These are phyloP conservation scores for Mycena metata DNA, from an alignment of 768 basidiomycete genomes.

Conservation along the genomic window DNA sequence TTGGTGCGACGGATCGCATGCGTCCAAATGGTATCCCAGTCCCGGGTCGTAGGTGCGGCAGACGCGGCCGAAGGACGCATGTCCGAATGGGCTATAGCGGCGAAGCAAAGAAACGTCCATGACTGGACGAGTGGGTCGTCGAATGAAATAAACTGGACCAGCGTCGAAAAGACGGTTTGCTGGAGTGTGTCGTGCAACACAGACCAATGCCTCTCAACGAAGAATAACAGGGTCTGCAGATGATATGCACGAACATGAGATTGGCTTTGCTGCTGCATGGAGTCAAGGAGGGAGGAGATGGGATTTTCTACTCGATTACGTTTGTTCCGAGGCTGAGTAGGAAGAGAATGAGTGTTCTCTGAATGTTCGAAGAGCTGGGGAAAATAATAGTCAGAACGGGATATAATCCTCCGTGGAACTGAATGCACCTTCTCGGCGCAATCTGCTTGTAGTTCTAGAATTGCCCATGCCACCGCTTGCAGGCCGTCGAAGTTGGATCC, in stretches of 20 bases:
- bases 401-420: neutral
- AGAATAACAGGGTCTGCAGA: conserved; percentile 86
- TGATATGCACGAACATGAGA: conserved; percentile 58
- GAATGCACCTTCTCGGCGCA: conserved; percentile 72
- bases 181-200: conserved; percentile 71
- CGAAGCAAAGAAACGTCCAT: conserved; percentile 88
- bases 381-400: conserved; percentile 25
- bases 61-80: conserved; percentile 30
- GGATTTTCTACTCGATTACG: conserved; percentile 71
- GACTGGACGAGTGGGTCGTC: conserved; percentile 79
- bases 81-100: conserved; percentile 75
- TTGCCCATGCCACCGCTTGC: conserved; percentile 84
- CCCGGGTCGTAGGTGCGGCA: conserved; percentile 44
- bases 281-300: conserved; percentile 65
- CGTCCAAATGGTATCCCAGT: conserved; percentile 89
- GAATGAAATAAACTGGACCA: conserved; percentile 72
- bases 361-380: conserved; percentile 73
- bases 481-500: conserved; percentile 78
- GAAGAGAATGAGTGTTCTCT: conserved; percentile 62
- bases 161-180: conserved; percentile 64
- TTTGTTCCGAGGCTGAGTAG: conserved; percentile 56
- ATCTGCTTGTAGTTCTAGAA: conserved; percentile 85
- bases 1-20: conserved; percentile 83
- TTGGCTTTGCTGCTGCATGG: conserved; percentile 54
- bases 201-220: conserved; percentile 84